A percentile compares a stretch with the other conserved stretches of the same genome.
phyloP scores from a whole-genome alignment of 1,284 basidiomycete genomes.

The Pterulicium gracile region DNA sequence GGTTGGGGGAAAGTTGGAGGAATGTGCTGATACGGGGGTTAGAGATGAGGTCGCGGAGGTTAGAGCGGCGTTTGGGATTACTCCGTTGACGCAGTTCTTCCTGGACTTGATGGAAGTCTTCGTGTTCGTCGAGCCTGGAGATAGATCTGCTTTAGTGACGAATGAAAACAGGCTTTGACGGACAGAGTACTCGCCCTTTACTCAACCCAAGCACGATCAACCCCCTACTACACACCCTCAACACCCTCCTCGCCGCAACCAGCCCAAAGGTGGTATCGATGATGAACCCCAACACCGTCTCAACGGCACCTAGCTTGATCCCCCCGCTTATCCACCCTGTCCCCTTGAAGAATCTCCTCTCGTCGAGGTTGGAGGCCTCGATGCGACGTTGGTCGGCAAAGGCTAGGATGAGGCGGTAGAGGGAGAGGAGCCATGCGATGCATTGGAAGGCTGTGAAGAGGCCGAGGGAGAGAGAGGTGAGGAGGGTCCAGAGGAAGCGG shows the following conservation, averaged over 20 bases:
- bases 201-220: conserved; percentile 47
- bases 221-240: conserved; percentile 43
- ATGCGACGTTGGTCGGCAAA: conserved; percentile 40
- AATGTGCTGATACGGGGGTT: conserved; percentile 46
- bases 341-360: conserved; percentile 44
- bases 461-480: conserved; percentile 48
- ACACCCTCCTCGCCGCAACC: conserved; percentile 40
- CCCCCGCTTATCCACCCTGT: conserved; percentile 51
- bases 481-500: conserved; percentile 39
- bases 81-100: conserved; percentile 17
- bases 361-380: conserved; percentile 32
- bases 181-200: conserved; percentile 41
- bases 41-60: conserved; percentile 34
- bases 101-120: conserved; percentile 29
- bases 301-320: conserved; percentile 49
- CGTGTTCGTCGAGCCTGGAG: conserved; percentile 10
- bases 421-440: conserved; percentile 42
- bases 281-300: conserved; percentile 56
- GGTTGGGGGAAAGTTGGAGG: conserved; percentile 35
- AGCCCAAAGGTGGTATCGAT: conserved; percentile 38
- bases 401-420: conserved; percentile 42
- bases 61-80: conserved; percentile 18
- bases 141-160: background rate
- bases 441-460: conserved; percentile 47
- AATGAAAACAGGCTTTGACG: background rate